Percentiles rank a stretch among this genome's conserved stretches.
Conservation (phyloP, 768 basidiomycete genomes). For the Calvatia gigantea region DNA sequence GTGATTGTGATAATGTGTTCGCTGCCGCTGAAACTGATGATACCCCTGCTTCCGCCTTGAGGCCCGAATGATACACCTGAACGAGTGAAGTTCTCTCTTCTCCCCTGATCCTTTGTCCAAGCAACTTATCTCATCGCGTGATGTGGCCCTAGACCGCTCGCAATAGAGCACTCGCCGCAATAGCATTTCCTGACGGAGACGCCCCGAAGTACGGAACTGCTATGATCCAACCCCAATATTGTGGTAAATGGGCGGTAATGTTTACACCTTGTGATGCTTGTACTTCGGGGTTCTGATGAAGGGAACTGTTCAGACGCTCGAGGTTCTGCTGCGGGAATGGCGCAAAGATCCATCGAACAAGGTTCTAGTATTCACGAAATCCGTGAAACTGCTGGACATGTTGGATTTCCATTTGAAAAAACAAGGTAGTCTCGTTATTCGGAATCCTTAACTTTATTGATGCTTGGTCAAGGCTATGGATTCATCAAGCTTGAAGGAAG, state of each 20-base stretch:
- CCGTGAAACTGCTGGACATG: slow-evolving; percentile 87
- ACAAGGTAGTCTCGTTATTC: slow-evolving; percentile 36
- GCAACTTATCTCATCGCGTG: background rate
- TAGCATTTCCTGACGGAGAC: slow-evolving; percentile 58
- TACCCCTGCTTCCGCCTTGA: slow-evolving; percentile 21
- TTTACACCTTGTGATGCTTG: slow-evolving; percentile 9
- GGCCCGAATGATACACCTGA: slow-evolving; percentile 67
- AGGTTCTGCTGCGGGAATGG: slow-evolving; percentile 63
- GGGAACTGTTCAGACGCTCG: slow-evolving; percentile 49
- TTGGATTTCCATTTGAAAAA: slow-evolving; percentile 70
- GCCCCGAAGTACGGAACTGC: slow-evolving; percentile 60
- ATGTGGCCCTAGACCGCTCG: slow-evolving; percentile 41
- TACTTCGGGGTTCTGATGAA: background rate
- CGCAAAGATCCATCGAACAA: slow-evolving; percentile 69
- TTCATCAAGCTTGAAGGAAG: slow-evolving; percentile 82
- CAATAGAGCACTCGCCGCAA: slow-evolving; percentile 56
- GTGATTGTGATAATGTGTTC: background rate
- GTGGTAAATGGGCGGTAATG: slow-evolving; percentile 84
- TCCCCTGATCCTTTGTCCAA: background rate
- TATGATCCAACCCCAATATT: slow-evolving; percentile 61
- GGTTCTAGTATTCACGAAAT: slow-evolving; percentile 91
- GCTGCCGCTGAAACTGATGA: background rate
- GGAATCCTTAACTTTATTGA: slow-evolving; percentile 3
- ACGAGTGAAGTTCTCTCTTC: slow-evolving; percentile 41
- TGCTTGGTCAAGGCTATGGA: slow-evolving; percentile 39